Percentiles rank a stretch among this genome's conserved stretches.
Conservation (phyloP, 192 early-diverging fungal genomes). For the Coemansia sp. region DNA sequence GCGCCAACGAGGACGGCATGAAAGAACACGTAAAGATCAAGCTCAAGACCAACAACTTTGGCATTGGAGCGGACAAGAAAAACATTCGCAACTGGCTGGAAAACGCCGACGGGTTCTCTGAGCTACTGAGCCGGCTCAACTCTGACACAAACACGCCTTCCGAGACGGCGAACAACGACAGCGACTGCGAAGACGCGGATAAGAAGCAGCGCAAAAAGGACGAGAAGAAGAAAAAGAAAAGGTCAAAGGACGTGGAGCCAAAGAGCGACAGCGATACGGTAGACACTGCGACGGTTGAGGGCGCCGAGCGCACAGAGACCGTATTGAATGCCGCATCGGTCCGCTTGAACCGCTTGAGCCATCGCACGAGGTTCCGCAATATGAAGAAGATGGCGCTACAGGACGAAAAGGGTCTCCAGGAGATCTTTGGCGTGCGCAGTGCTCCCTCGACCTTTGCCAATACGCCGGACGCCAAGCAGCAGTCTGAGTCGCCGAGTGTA, state of each 20-base stretch:
- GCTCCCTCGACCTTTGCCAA: constrained; percentile 13
- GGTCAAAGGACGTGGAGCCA: constrained; percentile 26
- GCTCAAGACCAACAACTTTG: constrained; percentile 86
- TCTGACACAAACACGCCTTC: constrained; percentile 50
- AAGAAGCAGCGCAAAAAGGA: constrained; percentile 33
- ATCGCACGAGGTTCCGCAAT: constrained; percentile 42
- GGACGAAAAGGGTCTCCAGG: constrained; percentile 52
- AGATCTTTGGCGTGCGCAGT: constrained; percentile 47
- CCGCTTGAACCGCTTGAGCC: constrained; percentile 17
- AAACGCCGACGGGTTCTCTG: constrained; percentile 84
- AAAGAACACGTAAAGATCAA: constrained; percentile 86
- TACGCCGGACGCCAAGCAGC: constrained; percentile 16
- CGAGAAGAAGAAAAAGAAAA: constrained; percentile 30
- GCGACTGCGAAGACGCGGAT: constrained; percentile 23
- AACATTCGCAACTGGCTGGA: constrained; percentile 94
- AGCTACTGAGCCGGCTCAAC: constrained; percentile 82
- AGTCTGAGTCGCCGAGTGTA: constrained; percentile 3
- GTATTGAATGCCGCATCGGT: constrained; percentile 7
- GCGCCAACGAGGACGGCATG: constrained; percentile 82
- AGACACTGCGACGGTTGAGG: background rate
- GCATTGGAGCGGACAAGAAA: constrained; percentile 88
- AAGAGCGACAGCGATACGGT: constrained; percentile 3
- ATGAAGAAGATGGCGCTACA: constrained; percentile 52
- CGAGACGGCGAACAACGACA: constrained; percentile 6
- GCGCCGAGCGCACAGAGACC: background rate